A percentile compares a stretch with the other conserved stretches of the same genome.
Evolutionary conservation across 176 grass and related monocot species (phyloP).

Genomic region (Avena eriantha): DNA sequence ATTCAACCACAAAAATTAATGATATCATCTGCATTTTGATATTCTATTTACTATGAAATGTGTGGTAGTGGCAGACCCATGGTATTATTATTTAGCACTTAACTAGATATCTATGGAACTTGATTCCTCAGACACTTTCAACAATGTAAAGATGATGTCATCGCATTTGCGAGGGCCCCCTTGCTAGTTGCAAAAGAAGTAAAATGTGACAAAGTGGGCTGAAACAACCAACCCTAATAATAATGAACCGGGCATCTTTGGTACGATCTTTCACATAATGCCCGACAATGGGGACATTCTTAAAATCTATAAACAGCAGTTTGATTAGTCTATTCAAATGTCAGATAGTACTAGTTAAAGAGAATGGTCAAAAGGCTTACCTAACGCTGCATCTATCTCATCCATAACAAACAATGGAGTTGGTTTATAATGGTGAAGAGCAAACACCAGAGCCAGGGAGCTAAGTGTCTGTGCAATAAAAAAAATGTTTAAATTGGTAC

Average conservation of each 20-base stretch:
- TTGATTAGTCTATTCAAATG: constrained; percentile 24
- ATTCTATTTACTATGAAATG: too few species aligned
- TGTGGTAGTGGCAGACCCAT: too few species aligned
- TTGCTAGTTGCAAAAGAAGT: neutral
- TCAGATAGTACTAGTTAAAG: neutral
- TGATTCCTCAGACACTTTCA: too few species aligned
- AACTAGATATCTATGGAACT: too few species aligned
- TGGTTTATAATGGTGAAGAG: constrained; percentile 99
- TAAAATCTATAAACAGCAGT: constrained; percentile 75
- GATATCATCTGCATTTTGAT: too few species aligned
- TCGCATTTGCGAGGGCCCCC: too few species aligned
- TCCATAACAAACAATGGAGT: constrained; percentile 99
- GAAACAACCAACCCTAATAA: constrained; percentile 70
- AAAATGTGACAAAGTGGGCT: neutral
- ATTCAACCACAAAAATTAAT: too few species aligned
- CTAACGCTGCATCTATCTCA: constrained; percentile 96
- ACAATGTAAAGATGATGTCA: too few species aligned
- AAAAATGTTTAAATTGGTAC: constrained; percentile 7
- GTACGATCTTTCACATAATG: constrained; percentile 98
- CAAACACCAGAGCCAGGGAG: constrained; percentile 93
- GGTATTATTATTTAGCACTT: too few species aligned
- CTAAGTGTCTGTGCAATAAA: constrained; percentile 75
- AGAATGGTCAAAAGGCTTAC: constrained; percentile 46
- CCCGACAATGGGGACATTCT: constrained; percentile 97
- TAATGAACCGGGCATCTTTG: constrained; percentile 96